A percentile compares a stretch with the other conserved stretches of the same genome.
Evolutionary conservation across 2,329 filamentous ascomycete species (phyloP).

Genomic region (Colletotrichum sp.): DNA sequence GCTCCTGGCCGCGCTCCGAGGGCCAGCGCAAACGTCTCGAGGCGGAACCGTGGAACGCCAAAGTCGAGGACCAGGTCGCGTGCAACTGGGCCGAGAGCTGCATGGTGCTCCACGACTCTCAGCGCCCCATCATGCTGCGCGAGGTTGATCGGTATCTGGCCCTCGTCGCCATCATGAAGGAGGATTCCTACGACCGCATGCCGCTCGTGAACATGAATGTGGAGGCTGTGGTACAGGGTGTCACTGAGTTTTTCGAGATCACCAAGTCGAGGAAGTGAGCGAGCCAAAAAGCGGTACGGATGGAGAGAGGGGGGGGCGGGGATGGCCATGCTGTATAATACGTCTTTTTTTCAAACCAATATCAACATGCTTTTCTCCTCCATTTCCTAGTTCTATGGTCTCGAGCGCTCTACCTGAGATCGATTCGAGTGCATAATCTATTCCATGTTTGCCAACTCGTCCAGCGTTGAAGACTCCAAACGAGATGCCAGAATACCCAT

Average conservation of each 20-base stretch:
- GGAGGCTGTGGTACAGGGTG: slow-evolving; percentile 77
- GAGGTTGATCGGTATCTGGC: slow-evolving; percentile 79
- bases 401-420: background rate
- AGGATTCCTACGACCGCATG: slow-evolving; percentile 84
- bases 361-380: background rate
- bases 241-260: slow-evolving; percentile 80
- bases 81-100: slow-evolving; percentile 71
- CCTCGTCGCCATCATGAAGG: slow-evolving; percentile 85
- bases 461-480: background rate
- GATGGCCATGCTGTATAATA: background rate
- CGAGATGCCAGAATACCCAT: background rate
- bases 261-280: slow-evolving; percentile 59
- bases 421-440: background rate
- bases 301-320: background rate
- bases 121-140: slow-evolving; percentile 69
- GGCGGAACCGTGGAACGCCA: slow-evolving; percentile 64
- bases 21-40: slow-evolving; percentile 62
- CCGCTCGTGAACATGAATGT: slow-evolving; percentile 88
- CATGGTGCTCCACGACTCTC: slow-evolving; percentile 69
- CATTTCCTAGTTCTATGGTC: background rate
- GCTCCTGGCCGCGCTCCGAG: slow-evolving; percentile 68
- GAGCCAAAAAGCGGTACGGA: background rate
- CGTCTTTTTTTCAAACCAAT: background rate
- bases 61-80: slow-evolving; percentile 69
- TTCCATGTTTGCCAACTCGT: background rate